Percentiles rank a stretch among this genome's conserved stretches.
Evolutionary conservation across 805 yeast species (phyloP).

Genomic region (Yamadazyma ubonensis): DNA sequence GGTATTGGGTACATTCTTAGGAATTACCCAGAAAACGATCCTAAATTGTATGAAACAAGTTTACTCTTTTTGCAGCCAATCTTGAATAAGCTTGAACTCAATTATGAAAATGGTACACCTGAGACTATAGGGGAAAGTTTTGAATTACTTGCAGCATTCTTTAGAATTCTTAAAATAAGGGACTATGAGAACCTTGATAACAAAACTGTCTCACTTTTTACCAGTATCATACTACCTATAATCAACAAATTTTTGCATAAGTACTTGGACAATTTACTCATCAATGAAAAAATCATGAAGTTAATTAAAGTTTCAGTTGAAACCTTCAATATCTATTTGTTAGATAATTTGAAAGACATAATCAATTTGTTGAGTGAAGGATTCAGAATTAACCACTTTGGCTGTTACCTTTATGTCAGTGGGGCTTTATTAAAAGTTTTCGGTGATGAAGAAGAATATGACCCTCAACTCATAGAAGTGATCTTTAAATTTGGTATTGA

Average conservation of each 20-base stretch:
- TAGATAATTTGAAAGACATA: conserved; percentile 60
- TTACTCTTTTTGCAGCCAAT: conserved; percentile 69
- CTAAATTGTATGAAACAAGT: conserved; percentile 47
- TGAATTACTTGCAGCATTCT: conserved; percentile 63
- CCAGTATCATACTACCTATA: conserved; percentile 59
- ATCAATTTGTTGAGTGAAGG: conserved; percentile 69
- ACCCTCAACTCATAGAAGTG: conserved; percentile 10
- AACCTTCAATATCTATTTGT: conserved; percentile 54
- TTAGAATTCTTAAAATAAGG: conserved; percentile 53
- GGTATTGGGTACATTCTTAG: conserved; percentile 84
- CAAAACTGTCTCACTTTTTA: conserved; percentile 54
- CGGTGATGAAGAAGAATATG: conserved; percentile 45
- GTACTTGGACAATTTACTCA: conserved; percentile 57
- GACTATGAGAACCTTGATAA: conserved; percentile 36
- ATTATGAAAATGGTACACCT: conserved; percentile 29
- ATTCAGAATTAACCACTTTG: conserved; percentile 65
- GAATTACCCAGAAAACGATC: conserved; percentile 52
- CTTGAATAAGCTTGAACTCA: conserved; percentile 42
- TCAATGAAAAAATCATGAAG: conserved; percentile 75
- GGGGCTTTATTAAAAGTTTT: conserved; percentile 78
- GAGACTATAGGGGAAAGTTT: conserved; percentile 59
- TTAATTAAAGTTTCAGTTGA: conserved; percentile 65
- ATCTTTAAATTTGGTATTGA: conserved; percentile 60
- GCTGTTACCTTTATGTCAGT: conserved; percentile 88
- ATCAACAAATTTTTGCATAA: conserved; percentile 47